Evolutionary conservation across 495 filamentous ascomycete species (phyloP), one percentile per base, ranked within the genome.

Genomic region (Xylaria curta): DNA sequence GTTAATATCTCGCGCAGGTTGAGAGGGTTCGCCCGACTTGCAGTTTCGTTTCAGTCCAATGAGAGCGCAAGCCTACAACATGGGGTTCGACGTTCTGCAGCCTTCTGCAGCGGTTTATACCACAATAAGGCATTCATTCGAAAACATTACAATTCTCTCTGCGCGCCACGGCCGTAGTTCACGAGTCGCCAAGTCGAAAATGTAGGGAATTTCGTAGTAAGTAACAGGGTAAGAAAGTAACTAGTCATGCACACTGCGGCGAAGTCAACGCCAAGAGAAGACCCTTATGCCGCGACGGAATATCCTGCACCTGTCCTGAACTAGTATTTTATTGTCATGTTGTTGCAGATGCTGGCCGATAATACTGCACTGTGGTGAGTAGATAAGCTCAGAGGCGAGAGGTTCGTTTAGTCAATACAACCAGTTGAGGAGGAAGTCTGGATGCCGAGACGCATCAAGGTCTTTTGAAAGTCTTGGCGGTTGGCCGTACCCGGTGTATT

Each of bases 361-460:
- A 56, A 17, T 56, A 31, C 33, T 53, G 58, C 10, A 56, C 33
- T 53, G 58, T 5, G 58, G 58, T 5, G 17, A 17, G 17, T 38
- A 21, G 58, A 60, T 38, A 60, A 60, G 60, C 36, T 44, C 63
- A 21, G 44, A 66, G 33, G 49, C 21, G 46, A 21, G 44, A 66
- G 33, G 49, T 24, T 56, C n/a, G 7, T 51, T 67, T 42, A 67
- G 47, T 67, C 49, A 54, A 67, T 4, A 21, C 33, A 56, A 67
- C 49, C 49, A 28, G 47, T 56, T 0, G 63, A 42, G 36, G 56
- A 49, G 3, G 33, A 54, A 54, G 49, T 42, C 47, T 67, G 65
- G 63, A 17, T 67, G 65, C 65, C 65, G 65, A 67, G 65, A 28
- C 49, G 47, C 49, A 67, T 67, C 36, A 49, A 36, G 65, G 49